These are phyloP conservation scores for Leishmania turanica DNA, from an alignment of 208 protist genomes.

Conservation along the genomic window DNA sequence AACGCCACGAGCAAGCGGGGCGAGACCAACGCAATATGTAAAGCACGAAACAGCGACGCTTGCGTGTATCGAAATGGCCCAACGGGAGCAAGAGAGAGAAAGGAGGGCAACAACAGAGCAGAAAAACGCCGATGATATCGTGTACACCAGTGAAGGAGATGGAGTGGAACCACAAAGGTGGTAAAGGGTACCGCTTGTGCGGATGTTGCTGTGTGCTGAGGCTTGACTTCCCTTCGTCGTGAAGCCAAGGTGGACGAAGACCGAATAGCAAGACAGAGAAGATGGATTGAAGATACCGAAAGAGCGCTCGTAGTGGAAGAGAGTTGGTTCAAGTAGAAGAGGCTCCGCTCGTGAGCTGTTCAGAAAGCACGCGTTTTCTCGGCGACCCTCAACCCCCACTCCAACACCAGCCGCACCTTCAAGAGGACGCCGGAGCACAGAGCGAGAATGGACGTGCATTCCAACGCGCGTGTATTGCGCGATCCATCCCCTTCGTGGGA, in stretches of 20 bases:
- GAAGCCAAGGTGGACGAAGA: background rate
- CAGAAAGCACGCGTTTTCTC: background rate
- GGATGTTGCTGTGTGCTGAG: background rate
- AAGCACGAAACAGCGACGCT: background rate
- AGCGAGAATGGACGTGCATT: background rate
- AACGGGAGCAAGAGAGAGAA: background rate
- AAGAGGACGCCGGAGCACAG: background rate
- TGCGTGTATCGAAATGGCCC: background rate
- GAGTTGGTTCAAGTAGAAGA: background rate
- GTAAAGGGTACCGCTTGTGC: background rate
- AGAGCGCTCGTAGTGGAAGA: background rate
- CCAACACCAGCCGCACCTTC: background rate
- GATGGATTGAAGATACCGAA: background rate
- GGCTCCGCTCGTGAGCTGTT: background rate
- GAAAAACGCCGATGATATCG: too few species aligned
- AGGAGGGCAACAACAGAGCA: background rate
- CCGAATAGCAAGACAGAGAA: background rate
- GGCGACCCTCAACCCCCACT: background rate
- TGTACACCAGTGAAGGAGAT: constrained; percentile 3
- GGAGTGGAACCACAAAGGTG: constrained; percentile 5
- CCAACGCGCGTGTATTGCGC: background rate
- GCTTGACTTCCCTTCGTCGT: background rate
- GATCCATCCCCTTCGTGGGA: background rate
- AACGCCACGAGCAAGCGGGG: background rate
- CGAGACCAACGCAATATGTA: background rate